phyloP scores from a whole-genome alignment of 371 early-diverging fungal species.

The Quaeritorhiza haematococci region DNA sequence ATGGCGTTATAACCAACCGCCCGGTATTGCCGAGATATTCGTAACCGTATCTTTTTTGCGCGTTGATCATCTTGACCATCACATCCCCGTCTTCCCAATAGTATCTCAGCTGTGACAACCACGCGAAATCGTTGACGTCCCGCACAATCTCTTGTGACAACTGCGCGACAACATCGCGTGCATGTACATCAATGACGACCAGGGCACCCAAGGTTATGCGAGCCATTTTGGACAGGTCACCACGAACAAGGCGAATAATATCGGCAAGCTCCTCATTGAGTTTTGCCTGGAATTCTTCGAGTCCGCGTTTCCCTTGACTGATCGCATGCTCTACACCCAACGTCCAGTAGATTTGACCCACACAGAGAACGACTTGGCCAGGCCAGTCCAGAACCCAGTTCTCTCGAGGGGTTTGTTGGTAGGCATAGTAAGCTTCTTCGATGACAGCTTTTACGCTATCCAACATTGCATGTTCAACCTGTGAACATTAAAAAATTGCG shows the following conservation, averaged over 20 bases:
- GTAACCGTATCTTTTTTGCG: slow-evolving; percentile 48
- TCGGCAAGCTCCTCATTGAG: slow-evolving; percentile 42
- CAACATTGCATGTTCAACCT: slow-evolving; percentile 46
- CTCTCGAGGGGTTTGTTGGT: slow-evolving; percentile 36
- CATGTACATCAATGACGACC: slow-evolving; percentile 59
- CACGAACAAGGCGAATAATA: slow-evolving; percentile 49
- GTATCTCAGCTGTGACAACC: slow-evolving; percentile 54
- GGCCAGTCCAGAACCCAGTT: slow-evolving; percentile 57
- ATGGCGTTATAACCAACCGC: slow-evolving; percentile 52
- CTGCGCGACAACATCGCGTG: slow-evolving; percentile 45
- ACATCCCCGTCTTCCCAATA: slow-evolving; percentile 52
- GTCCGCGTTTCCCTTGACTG: slow-evolving; percentile 33
- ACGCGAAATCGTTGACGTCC: slow-evolving; percentile 46
- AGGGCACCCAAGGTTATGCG: slow-evolving; percentile 49
- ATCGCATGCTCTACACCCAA: slow-evolving; percentile 45
- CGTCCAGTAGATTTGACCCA: slow-evolving; percentile 51
- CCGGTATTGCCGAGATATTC: slow-evolving; percentile 55
- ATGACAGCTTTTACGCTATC: slow-evolving; percentile 39
- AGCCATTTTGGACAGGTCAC: slow-evolving; percentile 50
- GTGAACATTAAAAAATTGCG: not conserved
- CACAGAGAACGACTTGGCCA: slow-evolving; percentile 51
- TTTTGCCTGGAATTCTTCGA: slow-evolving; percentile 33
- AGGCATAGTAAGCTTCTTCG: slow-evolving; percentile 40
- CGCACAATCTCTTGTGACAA: slow-evolving; percentile 33
- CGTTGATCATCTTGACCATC: slow-evolving; percentile 53